phyloP scores from a whole-genome alignment of 2,329 filamentous ascomycete genomes.

The Aspergillus proliferans region DNA sequence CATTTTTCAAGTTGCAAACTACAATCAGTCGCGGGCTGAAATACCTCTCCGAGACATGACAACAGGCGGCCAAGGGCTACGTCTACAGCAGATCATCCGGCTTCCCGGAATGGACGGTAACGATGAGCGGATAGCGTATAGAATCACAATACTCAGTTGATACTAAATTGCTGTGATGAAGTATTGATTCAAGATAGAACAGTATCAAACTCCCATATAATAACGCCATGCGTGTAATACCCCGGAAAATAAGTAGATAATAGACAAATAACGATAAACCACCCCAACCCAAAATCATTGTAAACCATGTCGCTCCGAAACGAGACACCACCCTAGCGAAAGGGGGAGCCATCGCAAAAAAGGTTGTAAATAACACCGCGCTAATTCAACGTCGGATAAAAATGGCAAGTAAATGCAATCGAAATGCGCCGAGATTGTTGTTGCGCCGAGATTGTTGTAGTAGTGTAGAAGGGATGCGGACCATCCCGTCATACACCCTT shows the following conservation, averaged over 20 bases:
- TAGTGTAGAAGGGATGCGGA: too few species aligned
- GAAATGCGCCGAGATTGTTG: background rate
- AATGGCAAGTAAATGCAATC: slow-evolving; percentile 9
- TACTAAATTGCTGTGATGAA: background rate
- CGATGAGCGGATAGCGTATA: background rate
- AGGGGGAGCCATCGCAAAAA: background rate
- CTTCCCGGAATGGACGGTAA: background rate
- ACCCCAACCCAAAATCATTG: slow-evolving; percentile 2
- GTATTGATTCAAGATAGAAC: background rate
- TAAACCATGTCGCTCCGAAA: background rate
- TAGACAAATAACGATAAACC: slow-evolving; percentile 5
- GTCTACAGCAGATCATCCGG: background rate
- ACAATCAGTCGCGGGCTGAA: too few species aligned
- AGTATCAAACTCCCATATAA: background rate
- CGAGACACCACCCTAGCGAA: slow-evolving; percentile 1
- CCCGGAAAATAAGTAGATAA: background rate
- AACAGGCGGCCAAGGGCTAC: background rate
- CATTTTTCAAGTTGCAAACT: too few species aligned
- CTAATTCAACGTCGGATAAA: slow-evolving; percentile 23
- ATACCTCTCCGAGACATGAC: background rate
- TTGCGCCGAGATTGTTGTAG: background rate
- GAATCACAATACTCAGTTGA: background rate
- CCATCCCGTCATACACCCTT: slow-evolving; percentile 64
- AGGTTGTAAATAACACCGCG: slow-evolving; percentile 21
- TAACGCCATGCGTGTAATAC: slow-evolving; percentile 7